Evolutionary conservation across 108 stramenopile species (phyloP).

Genomic region (Skeletonema grethae): DNA sequence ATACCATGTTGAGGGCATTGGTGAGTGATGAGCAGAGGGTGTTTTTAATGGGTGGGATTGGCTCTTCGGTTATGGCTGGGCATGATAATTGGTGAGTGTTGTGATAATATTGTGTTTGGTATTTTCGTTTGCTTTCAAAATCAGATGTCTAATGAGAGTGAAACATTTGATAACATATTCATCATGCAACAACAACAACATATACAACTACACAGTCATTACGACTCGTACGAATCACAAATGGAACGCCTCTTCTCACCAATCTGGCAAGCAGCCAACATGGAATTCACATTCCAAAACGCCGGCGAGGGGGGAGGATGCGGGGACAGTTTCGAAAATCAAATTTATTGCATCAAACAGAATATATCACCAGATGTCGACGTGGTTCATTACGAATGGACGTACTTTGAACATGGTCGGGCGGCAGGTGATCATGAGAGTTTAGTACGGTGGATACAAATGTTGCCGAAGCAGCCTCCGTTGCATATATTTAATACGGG

Average conservation of each 20-base stretch:
- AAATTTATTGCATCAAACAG: slow-evolving; percentile 51
- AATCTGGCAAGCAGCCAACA: slow-evolving; percentile 51
- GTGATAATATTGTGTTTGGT: background rate
- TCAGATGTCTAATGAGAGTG: too few relatives aligned
- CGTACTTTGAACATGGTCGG: slow-evolving; percentile 49
- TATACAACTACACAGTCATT: slow-evolving; percentile 1
- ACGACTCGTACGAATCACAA: slow-evolving; percentile 46
- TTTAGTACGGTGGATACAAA: slow-evolving; percentile 41
- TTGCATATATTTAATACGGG: slow-evolving; percentile 45
- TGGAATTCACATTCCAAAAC: slow-evolving; percentile 57
- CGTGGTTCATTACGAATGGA: slow-evolving; percentile 54
- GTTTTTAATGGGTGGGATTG: slow-evolving; percentile 50
- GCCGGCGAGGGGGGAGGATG: slow-evolving; percentile 55
- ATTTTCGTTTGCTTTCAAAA: too few relatives aligned
- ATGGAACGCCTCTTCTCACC: slow-evolving; percentile 42
- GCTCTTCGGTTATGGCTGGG: slow-evolving; percentile 46
- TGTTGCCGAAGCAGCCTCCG: slow-evolving; percentile 49
- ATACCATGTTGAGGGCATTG: slow-evolving; percentile 43
- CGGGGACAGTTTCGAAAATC: slow-evolving; percentile 46
- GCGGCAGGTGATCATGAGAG: slow-evolving; percentile 30
- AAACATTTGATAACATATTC: too few relatives aligned
- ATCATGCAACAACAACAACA: too few relatives aligned
- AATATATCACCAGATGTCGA: slow-evolving; percentile 45
- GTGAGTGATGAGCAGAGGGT: slow-evolving; percentile 35
- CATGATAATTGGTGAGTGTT: slow-evolving; percentile 48